phyloP scores from a whole-genome alignment of 768 basidiomycete genomes.

The Boletus coccyginus region DNA sequence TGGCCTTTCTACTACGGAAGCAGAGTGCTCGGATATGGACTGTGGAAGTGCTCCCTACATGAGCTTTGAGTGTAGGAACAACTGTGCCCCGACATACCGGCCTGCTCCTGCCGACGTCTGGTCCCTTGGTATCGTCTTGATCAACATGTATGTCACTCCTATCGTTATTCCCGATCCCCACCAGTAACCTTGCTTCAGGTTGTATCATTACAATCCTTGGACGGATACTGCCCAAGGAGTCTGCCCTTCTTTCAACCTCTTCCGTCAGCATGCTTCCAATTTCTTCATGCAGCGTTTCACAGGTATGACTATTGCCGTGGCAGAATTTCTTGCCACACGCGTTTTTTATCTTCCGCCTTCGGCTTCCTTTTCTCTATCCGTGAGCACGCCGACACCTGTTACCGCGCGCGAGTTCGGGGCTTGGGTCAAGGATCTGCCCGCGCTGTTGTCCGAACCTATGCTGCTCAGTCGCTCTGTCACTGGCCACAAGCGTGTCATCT shows the following conservation, averaged over 20 bases:
- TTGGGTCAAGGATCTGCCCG: conserved; percentile 84
- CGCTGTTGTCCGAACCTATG: conserved; percentile 52
- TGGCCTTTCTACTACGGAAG: conserved; percentile 88
- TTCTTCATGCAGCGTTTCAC: conserved; percentile 91
- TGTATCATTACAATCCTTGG: conserved; percentile 99
- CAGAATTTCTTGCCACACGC: conserved; percentile 77
- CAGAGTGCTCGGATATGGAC: conserved; percentile 92
- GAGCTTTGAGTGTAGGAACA: conserved; percentile 99
- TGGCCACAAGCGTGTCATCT: conserved; percentile 56
- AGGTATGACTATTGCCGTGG: conserved; percentile 84
- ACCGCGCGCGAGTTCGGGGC: conserved; percentile 80
- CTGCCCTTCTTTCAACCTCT: conserved; percentile 79
- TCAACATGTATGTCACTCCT: conserved; percentile 77
- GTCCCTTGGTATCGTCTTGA: conserved; percentile 97
- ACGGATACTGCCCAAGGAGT: conserved; percentile 84
- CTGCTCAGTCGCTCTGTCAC: conserved; percentile 28
- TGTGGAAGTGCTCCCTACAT: conserved; percentile 99
- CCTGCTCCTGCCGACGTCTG: conserved; percentile 97
- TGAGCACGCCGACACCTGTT: conserved; percentile 37
- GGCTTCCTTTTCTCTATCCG: conserved; percentile 36
- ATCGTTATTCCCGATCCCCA: neutral
- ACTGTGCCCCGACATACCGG: conserved; percentile 89
- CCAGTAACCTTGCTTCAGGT: conserved; percentile 43
- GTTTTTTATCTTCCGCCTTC: conserved; percentile 78
- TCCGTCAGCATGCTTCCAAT: conserved; percentile 69